A percentile compares a stretch with the other conserved stretches of the same genome.
Evolutionary conservation across 2,329 filamentous ascomycete species (phyloP).

Genomic region (Diplocarpon rosae): DNA sequence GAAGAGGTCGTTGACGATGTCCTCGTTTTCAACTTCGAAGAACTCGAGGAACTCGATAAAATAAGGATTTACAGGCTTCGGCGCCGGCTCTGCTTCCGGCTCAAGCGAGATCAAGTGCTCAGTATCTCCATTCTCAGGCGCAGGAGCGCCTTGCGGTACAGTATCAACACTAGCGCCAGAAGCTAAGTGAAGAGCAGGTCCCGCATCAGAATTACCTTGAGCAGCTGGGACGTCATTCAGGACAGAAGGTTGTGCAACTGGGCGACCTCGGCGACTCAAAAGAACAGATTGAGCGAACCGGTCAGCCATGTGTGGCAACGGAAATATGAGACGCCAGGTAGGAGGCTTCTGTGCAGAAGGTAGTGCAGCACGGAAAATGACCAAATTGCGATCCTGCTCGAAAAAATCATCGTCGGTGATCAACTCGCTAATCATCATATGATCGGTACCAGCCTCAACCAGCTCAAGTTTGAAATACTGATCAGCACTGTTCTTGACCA

Average conservation of each 20-base stretch:
- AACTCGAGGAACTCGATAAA: background rate
- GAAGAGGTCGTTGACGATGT: no score
- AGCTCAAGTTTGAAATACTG: background rate
- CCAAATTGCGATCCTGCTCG: background rate
- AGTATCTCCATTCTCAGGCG: background rate
- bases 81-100: no score
- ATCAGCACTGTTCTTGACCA: background rate
- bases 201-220: background rate
- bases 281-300: constrained; percentile 1
- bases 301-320: constrained; percentile 2
- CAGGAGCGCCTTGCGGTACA: background rate
- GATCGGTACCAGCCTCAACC: background rate
- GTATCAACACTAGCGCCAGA: background rate
- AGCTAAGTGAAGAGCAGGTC: background rate
- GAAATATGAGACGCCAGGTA: constrained; percentile 11
- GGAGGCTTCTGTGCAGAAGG: background rate
- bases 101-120: background rate
- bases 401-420: constrained; percentile 1
- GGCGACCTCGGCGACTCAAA: background rate
- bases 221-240: background rate
- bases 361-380: constrained; percentile 6
- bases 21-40: background rate
- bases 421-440: constrained; percentile 5
- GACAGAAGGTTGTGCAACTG: background rate
- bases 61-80: no score